phyloP scores from a whole-genome alignment of 352 stramenopile species.

The Phytopythium montanum region DNA sequence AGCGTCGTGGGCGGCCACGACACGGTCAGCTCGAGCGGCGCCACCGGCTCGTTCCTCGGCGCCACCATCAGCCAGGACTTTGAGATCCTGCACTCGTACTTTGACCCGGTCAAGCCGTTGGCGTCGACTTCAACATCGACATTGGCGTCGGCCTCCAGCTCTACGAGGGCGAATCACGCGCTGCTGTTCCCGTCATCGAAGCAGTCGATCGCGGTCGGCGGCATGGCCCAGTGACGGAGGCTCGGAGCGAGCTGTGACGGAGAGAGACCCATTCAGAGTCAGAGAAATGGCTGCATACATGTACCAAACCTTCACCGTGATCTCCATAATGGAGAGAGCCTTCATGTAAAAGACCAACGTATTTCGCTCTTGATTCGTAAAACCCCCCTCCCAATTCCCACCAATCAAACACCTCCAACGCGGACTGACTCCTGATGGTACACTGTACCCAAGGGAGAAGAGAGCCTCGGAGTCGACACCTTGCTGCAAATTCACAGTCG shows the following conservation, averaged over 20 bases:
- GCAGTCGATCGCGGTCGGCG: conserved; percentile 6
- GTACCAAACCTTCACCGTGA: too few relatives aligned
- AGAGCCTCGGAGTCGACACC: not conserved
- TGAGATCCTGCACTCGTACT: conserved; percentile 78
- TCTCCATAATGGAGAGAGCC: not conserved
- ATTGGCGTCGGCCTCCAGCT: not conserved
- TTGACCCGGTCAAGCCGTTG: conserved; percentile 28
- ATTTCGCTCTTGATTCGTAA: not conserved
- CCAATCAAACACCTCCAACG: not conserved
- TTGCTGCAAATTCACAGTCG: not conserved
- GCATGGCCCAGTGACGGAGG: conserved; percentile 1
- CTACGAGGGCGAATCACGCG: not conserved
- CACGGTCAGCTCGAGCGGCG: conserved; percentile 6
- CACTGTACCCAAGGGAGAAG: not conserved
- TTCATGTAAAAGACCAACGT: not conserved
- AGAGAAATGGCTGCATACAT: not conserved
- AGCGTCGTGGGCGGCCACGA: conserved; percentile 13
- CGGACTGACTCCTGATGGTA: not conserved
- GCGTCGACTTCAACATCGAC: not conserved
- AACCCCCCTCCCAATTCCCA: not conserved
- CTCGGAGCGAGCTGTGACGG: not conserved
- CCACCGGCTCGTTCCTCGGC: conserved; percentile 38
- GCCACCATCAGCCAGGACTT: conserved; percentile 68
- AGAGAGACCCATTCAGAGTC: too few relatives aligned
- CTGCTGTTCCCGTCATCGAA: conserved; percentile 4